Conservation (phyloP, 805 yeast genomes). For the Zygoascus bituminiphila region DNA sequence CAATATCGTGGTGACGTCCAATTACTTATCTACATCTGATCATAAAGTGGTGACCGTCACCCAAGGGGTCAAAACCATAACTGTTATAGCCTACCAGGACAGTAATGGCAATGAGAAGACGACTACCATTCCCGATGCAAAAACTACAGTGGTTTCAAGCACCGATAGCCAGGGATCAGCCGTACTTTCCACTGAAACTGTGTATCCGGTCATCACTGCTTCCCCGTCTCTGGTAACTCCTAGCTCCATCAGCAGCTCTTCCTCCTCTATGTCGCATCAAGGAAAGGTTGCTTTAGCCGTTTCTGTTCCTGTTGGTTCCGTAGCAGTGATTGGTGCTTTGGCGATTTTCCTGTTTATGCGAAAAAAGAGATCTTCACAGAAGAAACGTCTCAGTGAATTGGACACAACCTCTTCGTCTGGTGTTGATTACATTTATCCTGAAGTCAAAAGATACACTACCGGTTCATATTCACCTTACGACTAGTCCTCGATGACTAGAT, state of each 20-base stretch:
- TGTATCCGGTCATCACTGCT: not conserved
- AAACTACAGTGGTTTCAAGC: not conserved
- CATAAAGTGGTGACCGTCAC: not conserved
- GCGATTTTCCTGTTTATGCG: slow-evolving; percentile 2
- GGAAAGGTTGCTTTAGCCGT: slow-evolving; percentile 6
- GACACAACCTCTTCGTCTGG: not conserved
- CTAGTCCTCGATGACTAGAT: too few species aligned
- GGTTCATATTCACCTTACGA: not conserved
- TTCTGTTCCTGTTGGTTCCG: slow-evolving; percentile 3
- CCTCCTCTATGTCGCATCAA: not conserved
- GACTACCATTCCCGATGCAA: not conserved
- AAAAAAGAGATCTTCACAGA: not conserved
- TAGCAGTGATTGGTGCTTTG: slow-evolving; percentile 2
- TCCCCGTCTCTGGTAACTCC: not conserved
- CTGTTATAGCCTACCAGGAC: not conserved
- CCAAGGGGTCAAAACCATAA: not conserved
- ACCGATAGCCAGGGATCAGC: not conserved
- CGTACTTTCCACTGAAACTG: not conserved
- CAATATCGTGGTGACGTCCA: not conserved
- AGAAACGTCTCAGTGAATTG: not conserved
- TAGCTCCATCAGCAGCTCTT: not conserved
- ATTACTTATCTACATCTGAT: not conserved
- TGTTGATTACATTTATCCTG: not conserved
- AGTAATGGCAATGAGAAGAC: not conserved
- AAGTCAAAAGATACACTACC: not conserved